Evolutionary conservation across 208 protist genomes (phyloP).

Genomic region (Porcisia hertigi): DNA sequence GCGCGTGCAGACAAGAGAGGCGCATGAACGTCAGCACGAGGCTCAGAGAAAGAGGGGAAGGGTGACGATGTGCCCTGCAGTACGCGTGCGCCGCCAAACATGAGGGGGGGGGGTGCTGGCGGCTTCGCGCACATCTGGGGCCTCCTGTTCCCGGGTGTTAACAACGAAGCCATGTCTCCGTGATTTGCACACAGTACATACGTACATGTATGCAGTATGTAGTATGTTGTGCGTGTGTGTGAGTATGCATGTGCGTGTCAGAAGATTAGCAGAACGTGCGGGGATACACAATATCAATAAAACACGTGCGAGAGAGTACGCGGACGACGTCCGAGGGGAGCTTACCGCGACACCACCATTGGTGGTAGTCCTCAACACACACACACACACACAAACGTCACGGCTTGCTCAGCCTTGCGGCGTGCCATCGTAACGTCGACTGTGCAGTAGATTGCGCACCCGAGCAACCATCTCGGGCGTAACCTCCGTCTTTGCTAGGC

Average conservation of each 20-base stretch:
- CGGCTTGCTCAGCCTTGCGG: conserved; percentile 1
- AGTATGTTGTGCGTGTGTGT: no score
- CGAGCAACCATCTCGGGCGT: conserved; percentile 69
- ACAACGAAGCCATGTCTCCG: no score
- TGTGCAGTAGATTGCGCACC: conserved; percentile 57
- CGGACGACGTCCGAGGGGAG: neutral
- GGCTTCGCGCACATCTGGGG: neutral
- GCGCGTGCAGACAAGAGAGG: neutral
- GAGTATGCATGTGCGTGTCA: neutral
- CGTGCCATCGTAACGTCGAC: conserved; percentile 41
- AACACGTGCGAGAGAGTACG: neutral
- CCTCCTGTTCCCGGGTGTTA: no score
- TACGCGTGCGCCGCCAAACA: neutral
- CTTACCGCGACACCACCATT: neutral
- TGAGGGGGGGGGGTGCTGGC: neutral
- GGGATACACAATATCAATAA: neutral
- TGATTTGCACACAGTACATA: no score
- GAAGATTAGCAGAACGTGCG: neutral
- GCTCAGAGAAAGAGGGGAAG: neutral
- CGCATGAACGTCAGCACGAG: neutral
- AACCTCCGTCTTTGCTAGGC: conserved; percentile 43
- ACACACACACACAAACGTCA: neutral
- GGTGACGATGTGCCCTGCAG: neutral
- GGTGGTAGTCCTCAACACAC: neutral
- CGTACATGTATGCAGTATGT: no score